Base-by-base conservation (phyloP, 2,329 filamentous ascomycete genomes). In the Alternaria atra region DNA sequence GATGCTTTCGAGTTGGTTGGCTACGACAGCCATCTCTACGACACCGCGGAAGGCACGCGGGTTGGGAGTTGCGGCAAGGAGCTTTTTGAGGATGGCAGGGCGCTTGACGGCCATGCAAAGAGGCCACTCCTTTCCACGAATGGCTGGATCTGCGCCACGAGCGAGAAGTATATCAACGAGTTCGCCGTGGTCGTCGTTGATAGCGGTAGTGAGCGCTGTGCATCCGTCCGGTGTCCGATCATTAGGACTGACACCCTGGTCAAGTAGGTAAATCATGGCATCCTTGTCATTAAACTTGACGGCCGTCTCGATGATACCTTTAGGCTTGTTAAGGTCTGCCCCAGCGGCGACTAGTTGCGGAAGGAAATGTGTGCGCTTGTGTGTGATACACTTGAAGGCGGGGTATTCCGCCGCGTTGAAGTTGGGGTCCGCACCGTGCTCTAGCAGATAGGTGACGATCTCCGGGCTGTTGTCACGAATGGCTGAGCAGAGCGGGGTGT, bases 91-190 rank as follows among this genome's bases (percentile, higher is more conserved):
- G 43, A 91, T 84, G 0, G 76, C 73, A 0, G 90, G 89, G 35
- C 87, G 84, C 61, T 82, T 83, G 51, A 91, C 88, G 0, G 89
- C 88, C 86, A 91, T 88, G 74, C 85, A 89, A 10, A 91, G 82
- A 0, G 90, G 90, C 89, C 89, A 92, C 71, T 91, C 88, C 68
- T 90, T 82, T 34, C 89, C 89, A 13, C 89, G 84, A 17, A 89
- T 78, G 55, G 86, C 85, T 5, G 88, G 86, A 61, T 90, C 86
- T 0, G 87, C 88, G 10, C 88, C 88, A 29, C 85, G 82, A 4
- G 80, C 74, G 6, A 90, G 80, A 1, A 90, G 81, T 10, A 85
- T 73, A 39, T 89, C 86, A 23, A 91, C 83, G 66, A 90, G 81
- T 6, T 90, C 87, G 25, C 81, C 71, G 2, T 84, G 83, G 70